Evolutionary conservation across 208 protist species (phyloP).

Genomic region (Leishmania turanica): DNA sequence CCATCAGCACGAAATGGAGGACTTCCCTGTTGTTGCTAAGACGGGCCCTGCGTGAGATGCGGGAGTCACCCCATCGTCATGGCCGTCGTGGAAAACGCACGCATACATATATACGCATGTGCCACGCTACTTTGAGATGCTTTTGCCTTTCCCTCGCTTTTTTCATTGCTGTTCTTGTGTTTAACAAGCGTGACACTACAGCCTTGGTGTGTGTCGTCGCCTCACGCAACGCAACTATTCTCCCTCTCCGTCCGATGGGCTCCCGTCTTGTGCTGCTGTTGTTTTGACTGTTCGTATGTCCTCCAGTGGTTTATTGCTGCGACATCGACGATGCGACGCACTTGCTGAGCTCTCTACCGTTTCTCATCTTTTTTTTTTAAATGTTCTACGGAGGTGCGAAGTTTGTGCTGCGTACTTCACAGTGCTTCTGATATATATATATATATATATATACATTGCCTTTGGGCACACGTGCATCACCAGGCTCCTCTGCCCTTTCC

Average conservation of each 20-base stretch:
- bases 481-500: not conserved
- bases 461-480: not conserved
- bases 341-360: not conserved
- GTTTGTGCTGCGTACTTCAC: not conserved
- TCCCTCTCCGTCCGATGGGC: not conserved
- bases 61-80: not conserved
- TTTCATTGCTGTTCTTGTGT: not conserved
- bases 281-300: not conserved
- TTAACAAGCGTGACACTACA: not conserved
- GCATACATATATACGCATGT: not conserved
- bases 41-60: not conserved
- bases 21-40: conserved; percentile 10
- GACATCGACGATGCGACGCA: not conserved
- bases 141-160: not conserved
- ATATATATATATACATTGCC: no score
- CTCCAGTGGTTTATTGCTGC: not conserved
- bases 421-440: not conserved
- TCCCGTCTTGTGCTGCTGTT: not conserved
- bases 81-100: not conserved
- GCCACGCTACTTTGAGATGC: not conserved
- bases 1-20: conserved; percentile 12
- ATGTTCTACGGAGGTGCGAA: not conserved
- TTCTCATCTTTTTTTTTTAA: not conserved
- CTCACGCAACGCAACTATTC: not conserved
- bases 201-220: not conserved